Evolutionary conservation across 495 filamentous ascomycete species (phyloP).

Genomic region (Gamarada debralockiae): DNA sequence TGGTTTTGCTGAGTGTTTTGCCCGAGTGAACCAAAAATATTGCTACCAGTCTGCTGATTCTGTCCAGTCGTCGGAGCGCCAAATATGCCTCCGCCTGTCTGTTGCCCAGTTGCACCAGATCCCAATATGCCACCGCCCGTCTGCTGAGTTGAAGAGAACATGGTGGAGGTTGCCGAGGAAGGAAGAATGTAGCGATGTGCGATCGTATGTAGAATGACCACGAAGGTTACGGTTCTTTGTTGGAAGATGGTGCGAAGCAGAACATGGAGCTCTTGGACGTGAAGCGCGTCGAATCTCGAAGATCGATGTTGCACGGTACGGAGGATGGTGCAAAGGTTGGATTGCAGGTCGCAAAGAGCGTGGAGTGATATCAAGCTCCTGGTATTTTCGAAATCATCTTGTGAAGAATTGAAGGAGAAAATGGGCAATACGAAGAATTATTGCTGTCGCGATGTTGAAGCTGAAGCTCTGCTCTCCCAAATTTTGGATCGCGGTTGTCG

Average conservation of each 20-base stretch:
- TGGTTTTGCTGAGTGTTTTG: conserved; percentile 25
- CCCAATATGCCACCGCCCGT: conserved; percentile 10
- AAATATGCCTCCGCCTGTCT: conserved; percentile 7
- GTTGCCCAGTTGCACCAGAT: conserved; percentile 10
- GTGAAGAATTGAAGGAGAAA: not conserved
- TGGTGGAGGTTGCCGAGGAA: not conserved
- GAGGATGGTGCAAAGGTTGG: no score
- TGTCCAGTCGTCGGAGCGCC: not conserved
- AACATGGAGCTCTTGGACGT: not conserved
- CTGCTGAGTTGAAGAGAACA: conserved; percentile 1
- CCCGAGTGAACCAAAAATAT: conserved; percentile 7
- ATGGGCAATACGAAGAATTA: not conserved
- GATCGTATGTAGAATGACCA: no score
- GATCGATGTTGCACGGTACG: no score
- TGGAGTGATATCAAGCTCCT: not conserved
- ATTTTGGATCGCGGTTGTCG: conserved; percentile 2
- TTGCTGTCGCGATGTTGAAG: conserved; percentile 11
- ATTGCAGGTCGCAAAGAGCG: not conserved
- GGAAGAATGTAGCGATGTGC: no score
- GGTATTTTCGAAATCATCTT: not conserved
- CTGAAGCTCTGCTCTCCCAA: conserved; percentile 6
- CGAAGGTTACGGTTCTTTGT: not conserved
- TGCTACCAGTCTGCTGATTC: conserved; percentile 8
- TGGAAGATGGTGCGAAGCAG: not conserved
- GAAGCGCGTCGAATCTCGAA: not conserved